phyloP scores from a whole-genome alignment of 345 rosid genomes.

The Euphorbia lathyris region DNA sequence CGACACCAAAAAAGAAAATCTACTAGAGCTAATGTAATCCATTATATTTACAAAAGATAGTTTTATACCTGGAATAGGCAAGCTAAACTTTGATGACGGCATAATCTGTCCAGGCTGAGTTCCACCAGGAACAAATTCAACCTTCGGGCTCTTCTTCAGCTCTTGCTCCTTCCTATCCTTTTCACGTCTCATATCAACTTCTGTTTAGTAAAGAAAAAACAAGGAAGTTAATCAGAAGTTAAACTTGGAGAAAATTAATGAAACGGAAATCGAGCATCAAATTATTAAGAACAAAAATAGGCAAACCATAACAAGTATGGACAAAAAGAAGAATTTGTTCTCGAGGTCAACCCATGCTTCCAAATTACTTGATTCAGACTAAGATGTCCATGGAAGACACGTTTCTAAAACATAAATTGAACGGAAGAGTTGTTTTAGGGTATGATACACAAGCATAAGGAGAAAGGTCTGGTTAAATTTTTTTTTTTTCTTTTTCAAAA shows the following conservation, averaged over 20 bases:
- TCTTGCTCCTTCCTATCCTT: conserved; percentile 89
- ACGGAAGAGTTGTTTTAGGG: not conserved
- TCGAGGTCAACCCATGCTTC: not conserved
- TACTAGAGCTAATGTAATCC: not conserved
- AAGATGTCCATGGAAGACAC: not conserved
- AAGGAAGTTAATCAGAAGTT: conserved; percentile 1
- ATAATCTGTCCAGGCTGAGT: conserved; percentile 53
- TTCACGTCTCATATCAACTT: conserved; percentile 73
- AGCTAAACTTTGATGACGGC: conserved; percentile 49
- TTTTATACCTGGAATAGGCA: conserved; percentile 57
- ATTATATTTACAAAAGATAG: not conserved
- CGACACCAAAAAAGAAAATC: not conserved
- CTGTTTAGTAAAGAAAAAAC: conserved; percentile 36
- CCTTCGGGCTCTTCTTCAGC: conserved; percentile 71
- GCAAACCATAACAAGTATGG: not conserved
- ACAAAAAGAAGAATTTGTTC: not conserved
- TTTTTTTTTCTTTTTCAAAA: too few relatives aligned
- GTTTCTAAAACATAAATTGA: not conserved
- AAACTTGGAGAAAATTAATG: not conserved
- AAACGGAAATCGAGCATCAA: not conserved
- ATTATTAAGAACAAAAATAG: not conserved
- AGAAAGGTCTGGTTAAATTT: not conserved
- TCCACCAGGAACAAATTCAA: conserved; percentile 66
- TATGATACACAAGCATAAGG: not conserved
- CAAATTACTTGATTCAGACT: not conserved